Evolutionary conservation across 139 green algal species (phyloP), one percentile per base, ranked within the genome.

Genomic region (Coelastrella sp.): DNA sequence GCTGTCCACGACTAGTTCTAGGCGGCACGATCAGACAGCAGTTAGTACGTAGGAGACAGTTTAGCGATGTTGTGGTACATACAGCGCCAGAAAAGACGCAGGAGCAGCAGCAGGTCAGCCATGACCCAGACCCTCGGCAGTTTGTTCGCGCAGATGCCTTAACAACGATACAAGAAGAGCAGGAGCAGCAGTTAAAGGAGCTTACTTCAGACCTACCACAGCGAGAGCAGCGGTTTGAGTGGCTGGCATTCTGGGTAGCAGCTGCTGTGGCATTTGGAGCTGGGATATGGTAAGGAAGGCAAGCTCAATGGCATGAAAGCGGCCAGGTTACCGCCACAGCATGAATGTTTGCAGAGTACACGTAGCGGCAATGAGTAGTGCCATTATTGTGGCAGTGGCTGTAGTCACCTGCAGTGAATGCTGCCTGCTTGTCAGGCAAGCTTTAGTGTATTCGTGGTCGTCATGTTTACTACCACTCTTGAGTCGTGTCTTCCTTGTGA

Each of bases 251-350:
- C 8, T 97, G 93, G 94, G 92, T 98, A 7, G 92, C 84, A 25
- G 92, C 92, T 12, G 95, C 96, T 1, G 74, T 96, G 4, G 94
- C 90, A 0, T 98, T 98, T 91, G 96, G 96, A 8, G 90, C 65
- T 0, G 94, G 95, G 24, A 92, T 98, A 7, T 97, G 95, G 93
- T 93, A 81, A 14, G 76, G 87, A 7, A n/a, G 95, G 24, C 25
- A 59, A 24, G 12, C 9, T 24, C 70, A 78, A 4, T 78, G 15
- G 35, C 35, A 49, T 49, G 35, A 49, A 49, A 5, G 35, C 35
- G 35, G 35, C 35, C 35, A 49, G 35, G 35, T 49, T 49, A 49
- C 3, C 35, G 35, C 35, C 35, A 49, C 35, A 49, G 35, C 35
- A 25, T 58, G 75, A 10, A 82, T 25, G 75, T 82, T 59, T 20